Percentiles rank a stretch among this genome's conserved stretches.
These are phyloP conservation scores for Podospora australis DNA, from an alignment of 495 filamentous ascomycete species.

Conservation along the genomic window DNA sequence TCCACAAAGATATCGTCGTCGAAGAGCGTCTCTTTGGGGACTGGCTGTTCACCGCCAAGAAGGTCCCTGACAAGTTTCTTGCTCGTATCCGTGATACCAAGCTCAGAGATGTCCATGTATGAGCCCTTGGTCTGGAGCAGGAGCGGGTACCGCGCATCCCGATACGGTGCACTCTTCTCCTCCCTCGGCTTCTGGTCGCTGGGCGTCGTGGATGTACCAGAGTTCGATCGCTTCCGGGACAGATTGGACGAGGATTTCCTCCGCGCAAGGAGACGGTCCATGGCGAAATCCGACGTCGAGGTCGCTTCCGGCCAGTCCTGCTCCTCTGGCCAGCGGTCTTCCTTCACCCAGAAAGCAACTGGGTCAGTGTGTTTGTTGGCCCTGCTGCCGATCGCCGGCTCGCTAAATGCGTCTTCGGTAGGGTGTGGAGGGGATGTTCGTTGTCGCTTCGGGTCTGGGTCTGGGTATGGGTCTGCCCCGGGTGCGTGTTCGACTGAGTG, in stretches of 20 bases:
- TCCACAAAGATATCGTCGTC: conserved; percentile 2
- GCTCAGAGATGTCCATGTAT: neutral
- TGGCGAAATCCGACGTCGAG: conserved; percentile 2
- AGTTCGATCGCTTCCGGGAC: neutral
- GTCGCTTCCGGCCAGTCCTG: conserved; percentile 11
- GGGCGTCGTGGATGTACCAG: conserved; percentile 27
- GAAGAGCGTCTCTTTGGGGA: neutral
- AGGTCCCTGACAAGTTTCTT: neutral
- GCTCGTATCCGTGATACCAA: conserved; percentile 3
- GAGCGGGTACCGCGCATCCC: neutral
- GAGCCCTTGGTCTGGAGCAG: neutral
- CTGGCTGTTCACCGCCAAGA: conserved; percentile 1
- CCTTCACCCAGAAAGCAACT: conserved; percentile 8
- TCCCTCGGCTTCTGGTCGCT: conserved; percentile 37
- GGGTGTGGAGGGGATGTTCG: conserved; percentile 4
- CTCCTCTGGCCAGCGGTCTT: conserved; percentile 9
- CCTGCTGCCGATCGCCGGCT: conserved; percentile 8
- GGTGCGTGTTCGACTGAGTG: conserved; percentile 11
- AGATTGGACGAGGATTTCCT: no score
- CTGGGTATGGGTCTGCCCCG: conserved; percentile 1
- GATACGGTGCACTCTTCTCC: conserved; percentile 20
- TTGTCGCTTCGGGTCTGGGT: conserved; percentile 11
- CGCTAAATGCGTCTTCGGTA: conserved; percentile 1
- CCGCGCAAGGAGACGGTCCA: conserved; percentile 2
- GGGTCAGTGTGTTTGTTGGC: conserved; percentile 4